These are phyloP conservation scores for Chrysosphaeria jannelii DNA, from an alignment of 2,329 filamentous ascomycete genomes.

Conservation along the genomic window DNA sequence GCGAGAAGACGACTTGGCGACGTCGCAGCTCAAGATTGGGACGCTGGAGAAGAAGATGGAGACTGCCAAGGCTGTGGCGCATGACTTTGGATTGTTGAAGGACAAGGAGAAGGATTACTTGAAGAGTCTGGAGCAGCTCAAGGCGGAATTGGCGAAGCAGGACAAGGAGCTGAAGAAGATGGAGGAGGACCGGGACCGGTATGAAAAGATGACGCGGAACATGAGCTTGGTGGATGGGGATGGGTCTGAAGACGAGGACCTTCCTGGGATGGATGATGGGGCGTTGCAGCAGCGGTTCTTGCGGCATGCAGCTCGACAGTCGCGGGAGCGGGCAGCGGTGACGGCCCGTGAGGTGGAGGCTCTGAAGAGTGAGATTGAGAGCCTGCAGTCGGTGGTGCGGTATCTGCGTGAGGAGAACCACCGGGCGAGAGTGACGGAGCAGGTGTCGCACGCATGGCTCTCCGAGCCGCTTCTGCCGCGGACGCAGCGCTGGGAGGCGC, in stretches of 20 bases:
- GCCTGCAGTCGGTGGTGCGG: conserved; percentile 31
- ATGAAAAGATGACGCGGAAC: conserved; percentile 39
- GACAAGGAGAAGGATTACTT: conserved; percentile 19
- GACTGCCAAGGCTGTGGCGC: conserved; percentile 27
- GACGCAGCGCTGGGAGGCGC: neutral
- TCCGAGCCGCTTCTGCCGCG: conserved; percentile 22
- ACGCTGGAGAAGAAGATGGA: conserved; percentile 67
- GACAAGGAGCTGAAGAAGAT: conserved; percentile 33
- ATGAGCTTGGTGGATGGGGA: conserved; percentile 11
- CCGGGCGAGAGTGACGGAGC: conserved; percentile 25
- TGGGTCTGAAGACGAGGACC: neutral
- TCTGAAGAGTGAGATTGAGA: conserved; percentile 36
- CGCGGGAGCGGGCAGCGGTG: conserved; percentile 31
- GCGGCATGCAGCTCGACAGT: conserved; percentile 2
- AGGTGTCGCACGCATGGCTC: conserved; percentile 28
- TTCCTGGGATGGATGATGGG: neutral
- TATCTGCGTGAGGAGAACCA: conserved; percentile 38
- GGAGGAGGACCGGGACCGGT: conserved; percentile 35
- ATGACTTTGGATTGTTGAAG: too few species aligned
- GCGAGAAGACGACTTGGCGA: conserved; percentile 59
- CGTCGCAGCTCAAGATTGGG: conserved; percentile 74
- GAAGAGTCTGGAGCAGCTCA: conserved; percentile 20
- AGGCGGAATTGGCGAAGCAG: conserved; percentile 34
- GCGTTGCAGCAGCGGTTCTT: conserved; percentile 9
- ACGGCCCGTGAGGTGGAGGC: conserved; percentile 43